Evolutionary conservation across 139 green algal species (phyloP).

Genomic region (Pycnococcus provasolii): DNA sequence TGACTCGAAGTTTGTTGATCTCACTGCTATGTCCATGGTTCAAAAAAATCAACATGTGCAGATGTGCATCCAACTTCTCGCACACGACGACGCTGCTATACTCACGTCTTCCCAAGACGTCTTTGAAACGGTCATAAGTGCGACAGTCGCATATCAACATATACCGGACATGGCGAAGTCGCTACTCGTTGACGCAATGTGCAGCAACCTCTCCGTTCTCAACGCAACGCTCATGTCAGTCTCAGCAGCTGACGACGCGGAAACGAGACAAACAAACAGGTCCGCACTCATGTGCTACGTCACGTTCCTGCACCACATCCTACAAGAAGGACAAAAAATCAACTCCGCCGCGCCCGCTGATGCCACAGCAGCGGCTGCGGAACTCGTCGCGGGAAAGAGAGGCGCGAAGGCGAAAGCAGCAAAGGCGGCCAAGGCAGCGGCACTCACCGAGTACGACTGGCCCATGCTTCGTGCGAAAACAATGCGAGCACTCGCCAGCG

Average conservation of each 20-base stretch:
- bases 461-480: slow-evolving; percentile 32
- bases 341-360: slow-evolving; percentile 29
- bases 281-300: slow-evolving; percentile 55
- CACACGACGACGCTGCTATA: slow-evolving; percentile 38
- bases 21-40: too few relatives aligned
- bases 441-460: slow-evolving; percentile 48
- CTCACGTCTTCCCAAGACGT: slow-evolving; percentile 39
- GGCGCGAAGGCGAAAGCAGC: slow-evolving; percentile 27
- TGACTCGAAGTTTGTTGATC: too few relatives aligned
- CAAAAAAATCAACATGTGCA: too few relatives aligned
- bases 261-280: slow-evolving; percentile 18
- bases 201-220: slow-evolving; percentile 11
- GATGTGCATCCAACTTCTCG: too few relatives aligned
- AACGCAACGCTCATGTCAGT: background rate
- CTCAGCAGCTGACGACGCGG: slow-evolving; percentile 5
- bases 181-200: slow-evolving; percentile 6
- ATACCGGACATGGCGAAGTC: background rate
- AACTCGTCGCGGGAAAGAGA: background rate
- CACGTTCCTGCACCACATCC: slow-evolving; percentile 53
- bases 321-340: background rate
- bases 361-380: background rate
- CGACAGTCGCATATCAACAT: background rate
- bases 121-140: slow-evolving; percentile 1
- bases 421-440: slow-evolving; percentile 13
- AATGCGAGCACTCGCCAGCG: slow-evolving; percentile 33